Conservation (phyloP, 495 filamentous ascomycete species). For the Penicillium lividum region DNA sequence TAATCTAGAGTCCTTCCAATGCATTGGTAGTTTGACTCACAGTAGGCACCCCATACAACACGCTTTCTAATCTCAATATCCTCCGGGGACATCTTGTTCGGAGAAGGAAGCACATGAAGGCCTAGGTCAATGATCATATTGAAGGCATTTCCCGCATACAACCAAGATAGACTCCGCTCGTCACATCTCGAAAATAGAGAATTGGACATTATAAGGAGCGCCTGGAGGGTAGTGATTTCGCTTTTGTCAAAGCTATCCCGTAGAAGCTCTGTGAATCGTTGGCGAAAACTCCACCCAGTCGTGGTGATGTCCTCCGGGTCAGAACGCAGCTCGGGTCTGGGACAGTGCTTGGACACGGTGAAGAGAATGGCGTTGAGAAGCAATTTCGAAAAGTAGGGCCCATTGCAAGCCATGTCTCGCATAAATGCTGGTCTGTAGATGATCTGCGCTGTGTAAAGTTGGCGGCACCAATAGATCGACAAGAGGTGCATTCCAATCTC, state of each 20-base stretch:
- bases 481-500: constrained; percentile 43
- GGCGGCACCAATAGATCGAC: constrained; percentile 42
- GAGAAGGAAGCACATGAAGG: constrained; percentile 35
- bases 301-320: constrained; percentile 37
- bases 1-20: neutral
- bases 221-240: constrained; percentile 49
- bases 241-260: constrained; percentile 40
- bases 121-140: constrained; percentile 51
- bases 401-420: constrained; percentile 38
- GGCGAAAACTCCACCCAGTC: constrained; percentile 38
- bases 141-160: constrained; percentile 47
- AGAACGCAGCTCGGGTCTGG: constrained; percentile 30
- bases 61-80: constrained; percentile 45
- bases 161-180: constrained; percentile 46
- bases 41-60: constrained; percentile 44
- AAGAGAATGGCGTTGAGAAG: constrained; percentile 52
- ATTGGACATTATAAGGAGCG: constrained; percentile 42
- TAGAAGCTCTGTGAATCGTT: constrained; percentile 42
- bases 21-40: constrained; percentile 18
- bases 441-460: constrained; percentile 36
- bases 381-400: constrained; percentile 48
- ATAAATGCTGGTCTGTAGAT: constrained; percentile 36
- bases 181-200: constrained; percentile 40
- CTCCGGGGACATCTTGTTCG: constrained; percentile 31
- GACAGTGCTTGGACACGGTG: constrained; percentile 38